Base-by-base conservation (phyloP, 1,284 basidiomycete genomes). In the Rhodotorula sp. region DNA sequence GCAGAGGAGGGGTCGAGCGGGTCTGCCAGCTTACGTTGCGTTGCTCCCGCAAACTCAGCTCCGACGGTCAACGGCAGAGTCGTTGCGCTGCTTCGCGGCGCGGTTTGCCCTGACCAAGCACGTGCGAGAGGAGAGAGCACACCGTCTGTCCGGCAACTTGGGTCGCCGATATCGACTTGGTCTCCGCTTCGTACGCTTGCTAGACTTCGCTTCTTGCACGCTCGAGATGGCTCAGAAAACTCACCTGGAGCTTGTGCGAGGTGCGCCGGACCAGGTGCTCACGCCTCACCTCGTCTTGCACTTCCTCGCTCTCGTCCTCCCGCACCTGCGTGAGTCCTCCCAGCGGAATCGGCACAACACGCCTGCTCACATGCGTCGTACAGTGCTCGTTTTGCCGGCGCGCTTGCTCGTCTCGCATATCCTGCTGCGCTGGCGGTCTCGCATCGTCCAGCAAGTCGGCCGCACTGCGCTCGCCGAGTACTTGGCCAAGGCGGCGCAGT, bases 401-500 rank as follows among this genome's bases (percentile, higher is more conserved):
- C 55, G 54, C 27, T 9, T 66, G 42, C 4, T 72, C 25, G 25
- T 54, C 34, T 27, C 64, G n/a, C 64, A 65, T 25, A 12, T 64
- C 50, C 34, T 70, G 44, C 55, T 61, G 41, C 65, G 71, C 46
- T 45, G 21, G 27, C 52, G 55, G 13, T 68, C 66, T n/a, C 19
- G 16, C 9, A 34, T 64, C 55, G 58, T 70, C 12, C 60, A 49
- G 10, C 19, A 25, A 3, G 45, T 71, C 50, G 73, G 73, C 12
- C 56, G 70, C 2, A 62, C 73, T 5, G 44, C 55, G 1, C 44
- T 64, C n/a, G 27, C 56, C 16, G 61, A 69, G 21, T 60, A 50
- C 34, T n/a, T 71, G 54, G 27, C 56, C n/a, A 66, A 69, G 34
- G 34, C 68, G 25, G 52, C 57, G 19, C 70, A 74, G 44, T 74